Evolutionary conservation across 2,329 filamentous ascomycete genomes (phyloP).

Genomic region (Pezicula radicicola): DNA sequence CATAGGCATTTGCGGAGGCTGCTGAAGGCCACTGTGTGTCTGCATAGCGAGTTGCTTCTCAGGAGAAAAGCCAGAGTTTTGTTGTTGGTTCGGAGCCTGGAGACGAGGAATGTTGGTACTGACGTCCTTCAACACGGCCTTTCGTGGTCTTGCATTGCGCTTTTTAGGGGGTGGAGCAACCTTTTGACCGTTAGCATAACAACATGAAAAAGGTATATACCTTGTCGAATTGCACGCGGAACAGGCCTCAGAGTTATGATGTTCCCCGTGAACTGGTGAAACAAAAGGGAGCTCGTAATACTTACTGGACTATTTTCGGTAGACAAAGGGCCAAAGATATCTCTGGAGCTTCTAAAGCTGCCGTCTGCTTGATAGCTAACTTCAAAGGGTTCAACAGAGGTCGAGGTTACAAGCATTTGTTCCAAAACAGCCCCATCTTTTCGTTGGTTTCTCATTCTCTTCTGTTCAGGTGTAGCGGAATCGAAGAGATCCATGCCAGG

Average conservation of each 20-base stretch:
- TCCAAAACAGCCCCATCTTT: conserved; percentile 71
- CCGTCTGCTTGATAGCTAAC: conserved; percentile 56
- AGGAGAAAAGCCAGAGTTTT: conserved; percentile 7
- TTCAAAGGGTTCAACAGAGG: conserved; percentile 61
- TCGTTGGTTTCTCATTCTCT: conserved; percentile 72
- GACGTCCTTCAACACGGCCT: conserved; percentile 15
- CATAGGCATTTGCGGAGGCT: conserved; percentile 4
- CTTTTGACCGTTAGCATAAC: conserved; percentile 10
- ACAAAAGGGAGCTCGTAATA: conserved; percentile 1
- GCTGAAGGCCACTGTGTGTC: neutral
- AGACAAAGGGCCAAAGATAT: conserved; percentile 60
- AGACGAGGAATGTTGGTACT: conserved; percentile 22
- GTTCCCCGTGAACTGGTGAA: neutral
- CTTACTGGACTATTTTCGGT: conserved; percentile 48
- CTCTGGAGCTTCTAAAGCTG: conserved; percentile 47
- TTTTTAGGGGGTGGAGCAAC: conserved; percentile 23
- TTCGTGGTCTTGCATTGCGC: conserved; percentile 17
- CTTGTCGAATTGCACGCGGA: too few species aligned
- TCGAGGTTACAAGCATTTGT: conserved; percentile 62
- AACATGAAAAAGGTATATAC: neutral
- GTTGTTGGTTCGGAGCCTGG: conserved; percentile 12
- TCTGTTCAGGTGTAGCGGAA: conserved; percentile 70
- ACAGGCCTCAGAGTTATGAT: neutral
- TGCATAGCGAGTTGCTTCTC: conserved; percentile 9
- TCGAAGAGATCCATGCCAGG: conserved; percentile 82